These are phyloP conservation scores for Triticum timopheevii DNA, from an alignment of 176 grass and related monocot genomes.

Conservation along the genomic window DNA sequence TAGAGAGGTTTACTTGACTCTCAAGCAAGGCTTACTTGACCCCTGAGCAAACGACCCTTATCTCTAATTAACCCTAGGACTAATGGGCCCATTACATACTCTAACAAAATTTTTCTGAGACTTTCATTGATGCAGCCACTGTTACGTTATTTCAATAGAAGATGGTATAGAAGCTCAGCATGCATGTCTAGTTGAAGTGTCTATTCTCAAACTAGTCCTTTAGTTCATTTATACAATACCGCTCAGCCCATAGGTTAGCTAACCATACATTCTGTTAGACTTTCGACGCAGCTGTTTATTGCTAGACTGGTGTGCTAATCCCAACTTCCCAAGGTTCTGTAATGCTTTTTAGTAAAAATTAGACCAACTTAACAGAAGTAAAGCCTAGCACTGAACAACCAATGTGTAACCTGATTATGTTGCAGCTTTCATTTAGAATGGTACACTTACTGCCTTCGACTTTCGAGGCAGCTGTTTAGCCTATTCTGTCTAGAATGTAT, in stretches of 20 bases:
- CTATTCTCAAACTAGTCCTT: background rate
- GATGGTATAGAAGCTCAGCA: background rate
- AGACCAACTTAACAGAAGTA: background rate
- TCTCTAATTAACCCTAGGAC: no score
- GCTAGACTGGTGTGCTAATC: background rate
- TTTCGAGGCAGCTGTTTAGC: background rate
- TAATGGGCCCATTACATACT: no score
- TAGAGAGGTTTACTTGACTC: no score
- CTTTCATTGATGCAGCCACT: background rate
- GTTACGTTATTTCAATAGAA: constrained; percentile 6
- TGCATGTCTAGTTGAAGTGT: background rate
- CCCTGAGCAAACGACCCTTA: no score
- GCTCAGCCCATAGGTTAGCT: background rate
- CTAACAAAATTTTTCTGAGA: background rate
- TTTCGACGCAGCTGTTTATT: background rate
- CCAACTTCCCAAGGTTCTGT: background rate
- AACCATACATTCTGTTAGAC: background rate
- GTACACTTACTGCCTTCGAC: background rate
- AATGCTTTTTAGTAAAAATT: background rate
- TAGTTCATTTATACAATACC: background rate
- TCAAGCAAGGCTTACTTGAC: no score
- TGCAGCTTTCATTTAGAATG: constrained; percentile 1
- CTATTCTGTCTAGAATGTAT: background rate
- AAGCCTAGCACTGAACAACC: background rate
- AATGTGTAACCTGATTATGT: constrained; percentile 1